A percentile compares a stretch with the other conserved stretches of the same genome.
These are phyloP conservation scores for Paramicrosporidium saccamoebae DNA, from an alignment of 371 early-diverging fungal genomes.

Conservation along the genomic window DNA sequence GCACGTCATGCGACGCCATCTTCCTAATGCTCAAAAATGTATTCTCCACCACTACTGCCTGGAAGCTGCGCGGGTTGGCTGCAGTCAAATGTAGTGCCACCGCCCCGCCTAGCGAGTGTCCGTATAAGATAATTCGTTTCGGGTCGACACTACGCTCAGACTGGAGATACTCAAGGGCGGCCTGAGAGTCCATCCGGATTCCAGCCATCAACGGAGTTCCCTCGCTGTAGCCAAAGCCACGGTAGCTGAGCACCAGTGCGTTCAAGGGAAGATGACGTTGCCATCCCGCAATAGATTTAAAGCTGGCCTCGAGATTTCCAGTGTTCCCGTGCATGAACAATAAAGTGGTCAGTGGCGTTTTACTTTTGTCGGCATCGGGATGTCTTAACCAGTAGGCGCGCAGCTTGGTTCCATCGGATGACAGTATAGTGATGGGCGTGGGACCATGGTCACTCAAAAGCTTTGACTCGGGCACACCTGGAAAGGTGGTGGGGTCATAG, in stretches of 20 bases:
- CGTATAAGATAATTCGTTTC: slow-evolving; percentile 47
- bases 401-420: no score
- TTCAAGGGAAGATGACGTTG: slow-evolving; percentile 32
- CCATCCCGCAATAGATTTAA: slow-evolving; percentile 24
- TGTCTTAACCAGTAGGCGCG: no score
- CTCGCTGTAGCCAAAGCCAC: slow-evolving; percentile 72
- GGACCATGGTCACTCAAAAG: no score
- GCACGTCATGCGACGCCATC: slow-evolving; percentile 49
- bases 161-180: slow-evolving; percentile 41
- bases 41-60: slow-evolving; percentile 66
- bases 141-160: slow-evolving; percentile 24
- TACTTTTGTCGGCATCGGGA: no score
- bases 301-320: slow-evolving; percentile 77
- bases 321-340: slow-evolving; percentile 75
- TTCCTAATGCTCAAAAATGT: slow-evolving; percentile 70
- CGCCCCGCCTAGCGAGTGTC: slow-evolving; percentile 86
- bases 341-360: no score
- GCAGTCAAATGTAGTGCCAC: slow-evolving; percentile 58
- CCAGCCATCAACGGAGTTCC: slow-evolving; percentile 57
- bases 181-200: slow-evolving; percentile 46
- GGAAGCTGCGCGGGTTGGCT: slow-evolving; percentile 28
- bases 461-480: no score
- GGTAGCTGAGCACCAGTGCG: slow-evolving; percentile 70
- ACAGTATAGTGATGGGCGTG: no score
- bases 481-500: no score